Evolutionary conservation across 495 filamentous ascomycete genomes (phyloP).

Genomic region (Trypethelium eluteriae): DNA sequence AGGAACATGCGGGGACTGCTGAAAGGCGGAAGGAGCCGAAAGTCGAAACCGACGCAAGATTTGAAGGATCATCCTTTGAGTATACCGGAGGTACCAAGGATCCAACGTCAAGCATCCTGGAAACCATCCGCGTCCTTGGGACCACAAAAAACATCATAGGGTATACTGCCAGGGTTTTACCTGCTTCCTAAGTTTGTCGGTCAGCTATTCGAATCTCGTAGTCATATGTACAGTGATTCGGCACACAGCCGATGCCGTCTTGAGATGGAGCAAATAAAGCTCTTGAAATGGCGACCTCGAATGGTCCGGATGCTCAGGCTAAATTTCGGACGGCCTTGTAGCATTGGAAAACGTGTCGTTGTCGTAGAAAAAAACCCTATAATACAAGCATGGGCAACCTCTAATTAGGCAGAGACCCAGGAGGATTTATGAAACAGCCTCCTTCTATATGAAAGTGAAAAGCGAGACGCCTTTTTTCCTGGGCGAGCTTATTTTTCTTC

Average conservation of each 20-base stretch:
- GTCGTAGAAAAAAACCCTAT: neutral
- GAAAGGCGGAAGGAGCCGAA: neutral
- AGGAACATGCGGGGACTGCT: neutral
- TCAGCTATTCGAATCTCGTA: neutral
- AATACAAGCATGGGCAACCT: neutral
- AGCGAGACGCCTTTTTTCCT: too few species aligned
- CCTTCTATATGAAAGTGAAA: neutral
- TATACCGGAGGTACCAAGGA: neutral
- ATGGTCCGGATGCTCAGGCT: too few species aligned
- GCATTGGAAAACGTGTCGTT: too few species aligned
- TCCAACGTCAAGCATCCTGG: neutral
- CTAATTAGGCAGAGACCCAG: neutral
- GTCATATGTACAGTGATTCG: too few species aligned
- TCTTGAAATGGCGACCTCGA: too few species aligned
- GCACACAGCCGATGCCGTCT: too few species aligned
- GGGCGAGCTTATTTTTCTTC: neutral
- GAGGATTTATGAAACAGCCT: neutral
- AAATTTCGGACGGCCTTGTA: too few species aligned
- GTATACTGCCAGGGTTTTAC: neutral
- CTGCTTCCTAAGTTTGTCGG: neutral
- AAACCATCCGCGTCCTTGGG: conserved; percentile 1
- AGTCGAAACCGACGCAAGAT: neutral
- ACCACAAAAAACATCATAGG: neutral
- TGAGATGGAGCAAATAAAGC: too few species aligned
- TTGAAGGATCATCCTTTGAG: conserved; percentile 6